Percentiles rank a stretch among this genome's conserved stretches.
Conservation (phyloP, 352 stramenopile species). For the Phytophthora fragariae region DNA sequence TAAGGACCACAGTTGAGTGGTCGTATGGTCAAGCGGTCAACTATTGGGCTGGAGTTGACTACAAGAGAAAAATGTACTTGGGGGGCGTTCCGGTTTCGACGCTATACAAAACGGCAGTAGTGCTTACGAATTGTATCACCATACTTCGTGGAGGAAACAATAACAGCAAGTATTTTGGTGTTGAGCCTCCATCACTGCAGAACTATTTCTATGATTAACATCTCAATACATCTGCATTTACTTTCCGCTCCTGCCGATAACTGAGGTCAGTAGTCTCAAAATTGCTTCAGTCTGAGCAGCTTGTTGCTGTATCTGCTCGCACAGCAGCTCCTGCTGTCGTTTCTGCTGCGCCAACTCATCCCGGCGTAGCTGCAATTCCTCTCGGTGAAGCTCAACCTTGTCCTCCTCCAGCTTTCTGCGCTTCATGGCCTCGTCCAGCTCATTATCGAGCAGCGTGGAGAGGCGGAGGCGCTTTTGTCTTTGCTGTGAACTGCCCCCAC, state of each 20-base stretch:
- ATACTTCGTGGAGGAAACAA: neutral
- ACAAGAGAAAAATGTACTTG: neutral
- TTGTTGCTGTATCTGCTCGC: neutral
- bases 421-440: neutral
- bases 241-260: neutral
- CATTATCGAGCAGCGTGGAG: neutral
- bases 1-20: neutral
- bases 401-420: neutral
- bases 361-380: neutral
- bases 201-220: neutral
- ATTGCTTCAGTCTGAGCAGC: neutral
- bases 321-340: neutral
- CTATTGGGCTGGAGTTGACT: neutral
- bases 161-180: neutral
- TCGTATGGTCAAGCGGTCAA: neutral
- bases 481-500: neutral
- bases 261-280: neutral
- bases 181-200: neutral
- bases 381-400: neutral
- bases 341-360: neutral
- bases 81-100: neutral
- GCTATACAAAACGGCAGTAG: neutral
- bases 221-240: neutral
- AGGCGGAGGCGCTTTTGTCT: neutral
- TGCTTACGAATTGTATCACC: slow-evolving; percentile 1